Base-by-base conservation (phyloP, 345 rosid genomes). In the Sonneratia alba region DNA sequence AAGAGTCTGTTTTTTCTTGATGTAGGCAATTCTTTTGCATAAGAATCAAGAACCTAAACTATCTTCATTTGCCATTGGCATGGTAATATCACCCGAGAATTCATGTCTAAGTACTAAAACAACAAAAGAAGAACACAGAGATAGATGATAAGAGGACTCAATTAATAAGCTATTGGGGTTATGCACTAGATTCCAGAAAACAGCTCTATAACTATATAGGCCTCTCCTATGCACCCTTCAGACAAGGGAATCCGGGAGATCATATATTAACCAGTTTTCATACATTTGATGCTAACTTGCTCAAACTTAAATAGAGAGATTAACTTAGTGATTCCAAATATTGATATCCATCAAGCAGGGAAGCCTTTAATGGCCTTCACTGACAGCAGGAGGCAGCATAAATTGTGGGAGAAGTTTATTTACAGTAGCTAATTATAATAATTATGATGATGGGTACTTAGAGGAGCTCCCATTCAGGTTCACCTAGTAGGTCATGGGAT, bases 391-490 rank as follows among this genome's bases (percentile, higher is more conserved):
- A 62, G 66, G 66, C 66, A 62, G 66, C 66, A 62, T 34, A 62
- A n/a, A 32, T 37, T 62, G 27, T 18, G 7, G 32, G 66, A 34
- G 37, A 32, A 62, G 66, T 14, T 32, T 34, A 62, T 62, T 62
- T 62, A 62, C 66, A 62, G 16, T 12, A 62, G 66, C 64, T 59
- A 27, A 27, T 13, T 27, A 32, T 34, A 14, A 12, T 14, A 13
- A 7, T 62, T 24, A 34, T 13, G 37, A 34, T 7, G 64, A 11
- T 43, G 27, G 27, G 51, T 16, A 68, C 22, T 80, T 78, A 84
- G 13, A 92, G 85, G 74, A 92, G 85, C 89, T 92, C 96, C 98
- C 98, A 90, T 68, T 88, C 98, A 12, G 86, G 80, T 75, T 92
- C 95, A 63, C 75, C 71, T 32, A 56, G 6, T 9, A 47, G 19